Conservation (phyloP, 1,139 yeast genomes). For the Yamadazyma jaroonii region DNA sequence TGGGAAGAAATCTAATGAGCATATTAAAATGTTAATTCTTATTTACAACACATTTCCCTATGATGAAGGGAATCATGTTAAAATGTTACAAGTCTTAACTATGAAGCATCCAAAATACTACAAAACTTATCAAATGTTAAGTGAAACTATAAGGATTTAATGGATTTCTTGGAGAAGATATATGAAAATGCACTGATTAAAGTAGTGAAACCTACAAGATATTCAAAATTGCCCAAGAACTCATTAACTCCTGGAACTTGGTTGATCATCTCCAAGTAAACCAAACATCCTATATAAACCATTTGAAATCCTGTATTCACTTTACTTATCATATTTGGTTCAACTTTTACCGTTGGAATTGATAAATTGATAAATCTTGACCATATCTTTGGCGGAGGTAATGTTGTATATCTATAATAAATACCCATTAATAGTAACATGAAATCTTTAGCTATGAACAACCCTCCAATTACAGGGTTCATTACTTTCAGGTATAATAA, state of each 20-base stretch:
- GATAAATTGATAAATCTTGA: slow-evolving; percentile 64
- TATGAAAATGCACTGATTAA: slow-evolving; percentile 77
- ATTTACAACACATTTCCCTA: slow-evolving; percentile 1
- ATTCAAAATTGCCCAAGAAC: slow-evolving; percentile 15
- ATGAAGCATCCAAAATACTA: background rate
- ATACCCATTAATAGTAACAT: slow-evolving; percentile 74
- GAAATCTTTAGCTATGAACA: slow-evolving; percentile 85
- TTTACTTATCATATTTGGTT: slow-evolving; percentile 85
- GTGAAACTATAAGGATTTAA: slow-evolving; percentile 8
- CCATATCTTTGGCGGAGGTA: slow-evolving; percentile 76
- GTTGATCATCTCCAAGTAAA: slow-evolving; percentile 32
- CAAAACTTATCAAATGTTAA: background rate
- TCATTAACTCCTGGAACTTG: slow-evolving; percentile 9
- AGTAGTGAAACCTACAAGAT: slow-evolving; percentile 70
- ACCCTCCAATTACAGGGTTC: slow-evolving; percentile 63
- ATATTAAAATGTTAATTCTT: background rate
- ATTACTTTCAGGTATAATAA: slow-evolving; percentile 67
- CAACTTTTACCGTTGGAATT: slow-evolving; percentile 83
- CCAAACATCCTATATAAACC: slow-evolving; percentile 79
- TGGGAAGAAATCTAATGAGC: background rate
- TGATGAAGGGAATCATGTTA: background rate
- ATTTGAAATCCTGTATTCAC: slow-evolving; percentile 89
- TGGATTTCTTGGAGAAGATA: slow-evolving; percentile 61
- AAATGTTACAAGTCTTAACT: slow-evolving; percentile 4
- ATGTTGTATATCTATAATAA: slow-evolving; percentile 67